phyloP scores from a whole-genome alignment of 371 early-diverging fungal species.

The Paraphysoderma sedebokerense region DNA sequence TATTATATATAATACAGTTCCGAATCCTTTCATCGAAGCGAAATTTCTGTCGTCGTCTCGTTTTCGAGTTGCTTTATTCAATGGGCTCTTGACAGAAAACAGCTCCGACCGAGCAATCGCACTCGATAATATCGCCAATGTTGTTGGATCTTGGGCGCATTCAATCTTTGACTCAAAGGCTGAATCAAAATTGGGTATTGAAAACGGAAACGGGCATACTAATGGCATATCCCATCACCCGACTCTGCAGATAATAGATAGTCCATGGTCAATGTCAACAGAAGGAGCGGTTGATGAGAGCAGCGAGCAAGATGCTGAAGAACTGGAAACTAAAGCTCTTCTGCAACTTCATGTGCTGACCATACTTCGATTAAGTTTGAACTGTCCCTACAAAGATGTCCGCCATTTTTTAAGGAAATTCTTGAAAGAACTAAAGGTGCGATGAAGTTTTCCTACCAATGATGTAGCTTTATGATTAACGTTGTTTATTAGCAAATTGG shows the following conservation, averaged over 20 bases:
- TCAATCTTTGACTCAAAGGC: conserved; percentile 9
- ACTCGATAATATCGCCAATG: conserved; percentile 14
- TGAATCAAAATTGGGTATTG: neutral
- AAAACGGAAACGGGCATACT: neutral
- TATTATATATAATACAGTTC: too few relatives aligned
- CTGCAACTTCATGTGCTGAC: conserved; percentile 25
- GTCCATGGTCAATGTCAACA: conserved; percentile 2
- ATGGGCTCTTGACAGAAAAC: conserved; percentile 10
- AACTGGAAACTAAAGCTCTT: conserved; percentile 5
- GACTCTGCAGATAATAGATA: conserved; percentile 8
- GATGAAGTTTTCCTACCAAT: neutral
- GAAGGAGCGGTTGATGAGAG: conserved; percentile 5
- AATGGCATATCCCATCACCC: conserved; percentile 2
- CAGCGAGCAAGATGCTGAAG: conserved; percentile 9
- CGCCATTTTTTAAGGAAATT: conserved; percentile 25
- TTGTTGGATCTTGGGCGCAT: conserved; percentile 16
- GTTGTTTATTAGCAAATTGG: conserved; percentile 12
- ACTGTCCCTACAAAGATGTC: conserved; percentile 40
- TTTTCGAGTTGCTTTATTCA: conserved; percentile 20
- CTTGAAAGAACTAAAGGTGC: conserved; percentile 23
- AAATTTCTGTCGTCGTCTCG: conserved; percentile 8
- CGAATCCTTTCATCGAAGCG: neutral
- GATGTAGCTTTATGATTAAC: too few relatives aligned
- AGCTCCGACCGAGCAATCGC: conserved; percentile 11
- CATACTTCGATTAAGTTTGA: conserved; percentile 28